phyloP scores from a whole-genome alignment of 1,284 basidiomycete genomes.

The Volvariella surrecta region DNA sequence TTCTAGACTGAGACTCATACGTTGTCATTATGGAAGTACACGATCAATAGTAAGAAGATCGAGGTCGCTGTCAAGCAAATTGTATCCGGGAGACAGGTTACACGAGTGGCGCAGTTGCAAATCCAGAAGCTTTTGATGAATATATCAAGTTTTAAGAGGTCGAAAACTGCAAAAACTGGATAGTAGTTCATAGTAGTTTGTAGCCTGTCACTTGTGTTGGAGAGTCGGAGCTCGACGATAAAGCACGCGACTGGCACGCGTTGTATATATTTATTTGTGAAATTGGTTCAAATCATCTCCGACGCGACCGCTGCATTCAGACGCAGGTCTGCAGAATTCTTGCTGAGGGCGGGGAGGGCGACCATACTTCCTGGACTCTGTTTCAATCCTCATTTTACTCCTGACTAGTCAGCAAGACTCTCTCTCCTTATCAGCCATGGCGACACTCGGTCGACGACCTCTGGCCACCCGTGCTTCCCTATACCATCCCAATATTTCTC shows the following conservation, averaged over 20 bases:
- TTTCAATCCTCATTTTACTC: no score
- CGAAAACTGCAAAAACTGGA: background rate
- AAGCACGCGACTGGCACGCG: conserved; percentile 6
- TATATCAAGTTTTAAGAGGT: conserved; percentile 51
- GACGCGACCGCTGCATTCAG: conserved; percentile 1
- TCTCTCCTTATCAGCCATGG: conserved; percentile 23
- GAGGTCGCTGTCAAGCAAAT: conserved; percentile 72
- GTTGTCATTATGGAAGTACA: conserved; percentile 36
- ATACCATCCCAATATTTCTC: conserved; percentile 14
- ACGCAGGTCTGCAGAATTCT: no score
- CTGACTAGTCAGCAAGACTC: background rate
- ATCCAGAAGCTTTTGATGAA: conserved; percentile 51
- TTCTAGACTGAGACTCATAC: background rate
- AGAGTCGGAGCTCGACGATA: conserved; percentile 8
- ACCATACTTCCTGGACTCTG: background rate
- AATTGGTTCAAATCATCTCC: background rate
- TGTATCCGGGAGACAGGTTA: conserved; percentile 49
- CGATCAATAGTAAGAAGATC: conserved; percentile 67
- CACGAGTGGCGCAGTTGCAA: conserved; percentile 62
- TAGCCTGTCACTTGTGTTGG: background rate
- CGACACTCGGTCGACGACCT: conserved; percentile 33
- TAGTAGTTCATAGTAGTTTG: background rate
- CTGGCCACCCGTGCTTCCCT: conserved; percentile 21
- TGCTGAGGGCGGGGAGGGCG: no score
- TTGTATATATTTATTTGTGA: conserved; percentile 1